Base-by-base conservation (phyloP, 2,329 filamentous ascomycete genomes). In the Periconia sp. region DNA sequence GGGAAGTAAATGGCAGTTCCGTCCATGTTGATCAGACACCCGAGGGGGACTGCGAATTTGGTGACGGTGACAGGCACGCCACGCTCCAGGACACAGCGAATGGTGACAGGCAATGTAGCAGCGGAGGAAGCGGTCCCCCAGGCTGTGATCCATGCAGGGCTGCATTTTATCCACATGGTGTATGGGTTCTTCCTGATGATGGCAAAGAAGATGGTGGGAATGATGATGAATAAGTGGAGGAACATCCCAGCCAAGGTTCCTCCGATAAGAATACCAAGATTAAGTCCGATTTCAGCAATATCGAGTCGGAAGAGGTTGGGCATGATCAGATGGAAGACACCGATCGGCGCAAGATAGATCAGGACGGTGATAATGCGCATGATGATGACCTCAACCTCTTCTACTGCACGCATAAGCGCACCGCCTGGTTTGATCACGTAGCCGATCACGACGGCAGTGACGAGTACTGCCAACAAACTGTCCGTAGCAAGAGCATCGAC, bases 1-100 rank as follows among this genome's bases (percentile, higher is more conserved):
- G 81, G 81, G 58, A 82, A 82, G 65, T 83, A 82, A 50, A 83
- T 82, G 35, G 80, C 80, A 2, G 81, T 82, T n/a, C 57, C 61
- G 33, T 61, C 61, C 62, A 65, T 64, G 42, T 65, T 65, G 11
- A 53, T 54, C 17, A 63, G 19, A 35, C 75, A 78, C 3, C 80
- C 81, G 0, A 83, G 69, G 0, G 81, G 81, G 13, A 78, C 71
- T 1, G 69, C 52, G 49, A 83, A 82, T 43, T 81, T 77, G 55
- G 69, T 68, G 1, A 82, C 60, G 7, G 73, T 77, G 19, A 74
- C 61, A 0, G 81, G 77, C 1, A 81, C 64, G 0, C 75, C 74
- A 3, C 73, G 72, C 14, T 68, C 75, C 9, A 72, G 60, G 6
- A 74, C 70, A 17, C 73, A 76, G 14, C 72, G 69, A 45, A 82